These are phyloP conservation scores for Comarum palustre DNA, from an alignment of 306 rosid species.

Conservation along the genomic window DNA sequence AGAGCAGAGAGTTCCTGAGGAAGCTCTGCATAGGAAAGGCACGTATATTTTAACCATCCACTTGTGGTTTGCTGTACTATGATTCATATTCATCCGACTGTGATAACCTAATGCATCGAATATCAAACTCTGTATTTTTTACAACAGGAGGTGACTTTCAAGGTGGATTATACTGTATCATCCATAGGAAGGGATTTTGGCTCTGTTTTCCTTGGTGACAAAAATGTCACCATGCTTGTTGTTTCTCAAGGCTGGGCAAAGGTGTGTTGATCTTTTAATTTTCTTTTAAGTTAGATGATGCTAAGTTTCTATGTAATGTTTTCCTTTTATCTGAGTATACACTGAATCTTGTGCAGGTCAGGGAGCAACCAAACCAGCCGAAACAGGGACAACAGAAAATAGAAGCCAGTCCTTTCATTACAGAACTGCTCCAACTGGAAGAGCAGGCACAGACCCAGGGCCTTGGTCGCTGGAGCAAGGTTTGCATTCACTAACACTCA, in stretches of 20 bases:
- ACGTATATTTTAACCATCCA: conserved; percentile 14
- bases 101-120: conserved; percentile 3
- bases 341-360: conserved; percentile 52
- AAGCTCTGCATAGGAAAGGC: conserved; percentile 92
- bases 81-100: background rate
- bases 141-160: conserved; percentile 78
- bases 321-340: conserved; percentile 7
- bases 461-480: conserved; percentile 96
- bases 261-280: conserved; percentile 39
- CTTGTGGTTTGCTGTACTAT: conserved; percentile 4
- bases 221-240: conserved; percentile 70
- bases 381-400: conserved; percentile 70
- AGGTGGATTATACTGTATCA: conserved; percentile 78
- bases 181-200: conserved; percentile 85
- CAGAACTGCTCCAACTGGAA: conserved; percentile 71
- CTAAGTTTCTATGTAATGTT: conserved; percentile 3
- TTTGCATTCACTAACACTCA: conserved; percentile 22
- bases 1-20: conserved; percentile 85
- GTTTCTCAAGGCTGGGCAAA: conserved; percentile 95
- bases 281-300: background rate
- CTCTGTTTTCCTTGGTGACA: conserved; percentile 76
- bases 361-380: conserved; percentile 46
- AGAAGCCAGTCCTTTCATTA: conserved; percentile 82
- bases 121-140: conserved; percentile 11
- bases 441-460: conserved; percentile 89